phyloP scores from a whole-genome alignment of 176 grass and related monocot species.

The Triticum dicoccoides region DNA sequence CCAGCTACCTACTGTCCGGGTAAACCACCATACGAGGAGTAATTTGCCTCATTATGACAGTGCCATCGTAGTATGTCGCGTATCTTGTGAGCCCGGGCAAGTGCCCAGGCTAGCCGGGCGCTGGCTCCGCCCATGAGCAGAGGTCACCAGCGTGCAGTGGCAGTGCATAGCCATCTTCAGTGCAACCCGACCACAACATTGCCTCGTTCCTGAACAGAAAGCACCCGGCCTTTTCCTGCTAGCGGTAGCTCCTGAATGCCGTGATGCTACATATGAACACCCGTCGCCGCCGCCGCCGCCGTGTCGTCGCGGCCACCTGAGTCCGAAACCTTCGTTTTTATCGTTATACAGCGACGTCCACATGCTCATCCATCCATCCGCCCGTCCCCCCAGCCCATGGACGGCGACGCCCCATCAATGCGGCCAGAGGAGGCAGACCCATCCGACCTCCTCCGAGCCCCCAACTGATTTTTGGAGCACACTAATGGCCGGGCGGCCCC shows the following conservation, averaged over 20 bases:
- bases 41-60: too few relatives aligned
- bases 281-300: background rate
- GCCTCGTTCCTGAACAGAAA: background rate
- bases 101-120: too few relatives aligned
- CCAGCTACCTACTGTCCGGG: too few relatives aligned
- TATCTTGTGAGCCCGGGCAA: too few relatives aligned
- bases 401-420: conserved; percentile 37
- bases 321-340: background rate
- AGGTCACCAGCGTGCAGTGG: background rate
- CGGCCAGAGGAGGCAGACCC: background rate
- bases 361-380: background rate
- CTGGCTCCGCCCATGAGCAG: too few relatives aligned
- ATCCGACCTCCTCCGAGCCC: background rate
- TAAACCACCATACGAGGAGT: too few relatives aligned
- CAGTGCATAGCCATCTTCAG: too few relatives aligned
- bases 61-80: too few relatives aligned
- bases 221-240: background rate
- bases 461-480: conserved; percentile 32
- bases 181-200: background rate
- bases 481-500: background rate
- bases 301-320: background rate
- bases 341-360: background rate
- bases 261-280: background rate
- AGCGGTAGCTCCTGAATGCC: too few relatives aligned
- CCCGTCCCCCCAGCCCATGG: background rate